Percentiles rank a stretch among this genome's conserved stretches.
Conservation (phyloP, 345 rosid species). For the Dipteronia dyeriana region DNA sequence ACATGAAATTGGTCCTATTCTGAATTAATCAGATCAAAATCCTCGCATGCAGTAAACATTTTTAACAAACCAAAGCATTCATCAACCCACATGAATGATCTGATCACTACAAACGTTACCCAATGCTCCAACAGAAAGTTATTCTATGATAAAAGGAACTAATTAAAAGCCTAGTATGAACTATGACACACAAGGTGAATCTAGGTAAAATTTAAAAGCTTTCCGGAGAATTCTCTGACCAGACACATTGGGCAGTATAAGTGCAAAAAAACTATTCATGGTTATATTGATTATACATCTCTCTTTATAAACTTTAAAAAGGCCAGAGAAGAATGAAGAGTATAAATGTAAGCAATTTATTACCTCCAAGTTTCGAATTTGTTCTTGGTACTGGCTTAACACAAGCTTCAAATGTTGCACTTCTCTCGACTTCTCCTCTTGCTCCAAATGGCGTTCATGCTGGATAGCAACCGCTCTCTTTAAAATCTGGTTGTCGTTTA, state of each 20-base stretch:
- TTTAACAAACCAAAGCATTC: background rate
- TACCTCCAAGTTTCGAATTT: constrained; percentile 53
- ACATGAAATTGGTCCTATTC: background rate
- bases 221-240: background rate
- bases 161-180: background rate
- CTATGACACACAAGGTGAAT: background rate
- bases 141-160: background rate
- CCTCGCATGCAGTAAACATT: background rate
- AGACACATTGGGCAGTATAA: background rate
- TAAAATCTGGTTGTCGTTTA: constrained; percentile 50
- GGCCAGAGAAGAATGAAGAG: background rate
- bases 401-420: constrained; percentile 38
- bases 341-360: background rate
- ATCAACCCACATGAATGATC: background rate
- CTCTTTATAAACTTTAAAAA: background rate
- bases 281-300: background rate
- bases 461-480: constrained; percentile 51
- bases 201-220: background rate
- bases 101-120: background rate
- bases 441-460: constrained; percentile 45
- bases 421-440: constrained; percentile 48
- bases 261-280: background rate
- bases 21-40: background rate
- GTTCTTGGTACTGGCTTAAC: constrained; percentile 50
- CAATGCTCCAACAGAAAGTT: background rate